Evolutionary conservation across 345 rosid species (phyloP), one percentile per base, ranked within the genome.

Genomic region (Eucalyptus dawsonii): DNA sequence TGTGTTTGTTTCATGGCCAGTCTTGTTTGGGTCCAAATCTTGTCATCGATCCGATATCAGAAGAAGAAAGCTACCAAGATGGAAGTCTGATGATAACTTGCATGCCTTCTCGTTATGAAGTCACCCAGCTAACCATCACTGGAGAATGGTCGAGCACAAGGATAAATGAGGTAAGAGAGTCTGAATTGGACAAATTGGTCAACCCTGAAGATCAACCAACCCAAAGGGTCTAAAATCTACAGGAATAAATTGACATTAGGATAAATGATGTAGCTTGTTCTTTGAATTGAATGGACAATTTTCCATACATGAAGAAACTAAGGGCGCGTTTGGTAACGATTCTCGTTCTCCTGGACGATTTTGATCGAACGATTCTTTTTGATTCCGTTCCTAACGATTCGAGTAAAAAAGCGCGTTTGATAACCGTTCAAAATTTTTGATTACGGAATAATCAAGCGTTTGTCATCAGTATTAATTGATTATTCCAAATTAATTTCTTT

Each of bases 31-130:
- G 97, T 22, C 93, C 93, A 90, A 95, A 93, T 92, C 95, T 96
- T 44, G 90, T 97, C 87, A 98, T 98, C 29, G 98, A 97, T 92
- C 98, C 99, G 22, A 89, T 95, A 89, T 91, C 88, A 42, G 98
- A 96, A 91, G 99, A 98, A 93, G 99, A 96, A 94, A 92, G 96
- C 90, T 95, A 90, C 90, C 98, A 98, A 93, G 99, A 96, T 86
- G 98, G 97, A 90, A 95, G 97, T 93, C 69, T 97, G 58, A 91
- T 94, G 96, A 92, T 98, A 90, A 91, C 98, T 44, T 95, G 94
- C 89, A 95, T 98, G 99, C 99, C 99, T 87, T 97, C 99, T 81
- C 96, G 96, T 54, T 93, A 96, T 51, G 99, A 98, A 93, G 94
- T 96, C 90, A 95, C 99, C 42, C 99, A 98, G 92, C 94, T 97